A percentile compares a stretch with the other conserved stretches of the same genome.
Evolutionary conservation across 129 eudicot species (phyloP).

Genomic region (Ambrosia artemisiifolia): DNA sequence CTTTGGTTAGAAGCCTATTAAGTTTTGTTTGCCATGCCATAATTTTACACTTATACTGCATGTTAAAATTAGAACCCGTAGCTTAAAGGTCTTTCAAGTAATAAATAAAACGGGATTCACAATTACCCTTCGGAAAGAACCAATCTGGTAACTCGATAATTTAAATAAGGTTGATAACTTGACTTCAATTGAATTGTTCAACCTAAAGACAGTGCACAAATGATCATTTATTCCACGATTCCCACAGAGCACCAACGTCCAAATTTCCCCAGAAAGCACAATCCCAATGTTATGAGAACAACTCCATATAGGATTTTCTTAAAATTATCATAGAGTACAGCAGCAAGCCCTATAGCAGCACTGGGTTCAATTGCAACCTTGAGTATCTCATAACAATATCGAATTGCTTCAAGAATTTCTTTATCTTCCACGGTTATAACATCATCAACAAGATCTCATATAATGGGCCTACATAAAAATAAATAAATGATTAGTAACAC

Average conservation of each 20-base stretch:
- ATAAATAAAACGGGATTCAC: too few species aligned
- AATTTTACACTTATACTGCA: too few species aligned
- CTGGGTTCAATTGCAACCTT: constrained; percentile 96
- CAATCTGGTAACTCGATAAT: too few species aligned
- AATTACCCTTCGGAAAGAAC: too few species aligned
- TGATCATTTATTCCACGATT: constrained; percentile 38
- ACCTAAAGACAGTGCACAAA: not conserved
- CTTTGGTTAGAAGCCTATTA: too few species aligned
- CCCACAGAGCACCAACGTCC: constrained; percentile 76
- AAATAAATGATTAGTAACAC: not conserved
- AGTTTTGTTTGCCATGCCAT: too few species aligned
- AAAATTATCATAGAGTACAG: constrained; percentile 66
- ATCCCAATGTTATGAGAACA: constrained; percentile 70
- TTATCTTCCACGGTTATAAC: constrained; percentile 73
- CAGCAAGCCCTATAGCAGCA: constrained; percentile 97
- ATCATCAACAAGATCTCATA: constrained; percentile 85
- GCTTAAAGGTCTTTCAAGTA: too few species aligned
- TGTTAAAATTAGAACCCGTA: too few species aligned
- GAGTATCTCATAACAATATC: constrained; percentile 72
- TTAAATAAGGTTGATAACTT: too few species aligned
- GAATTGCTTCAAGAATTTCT: constrained; percentile 80
- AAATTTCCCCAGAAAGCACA: constrained; percentile 83
- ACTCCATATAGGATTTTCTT: constrained; percentile 49
- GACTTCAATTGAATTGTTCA: too few species aligned
- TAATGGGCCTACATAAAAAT: constrained; percentile 67